These are phyloP conservation scores for Ophiostoma sp. DNA, from an alignment of 2,329 filamentous ascomycete species.

Conservation along the genomic window DNA sequence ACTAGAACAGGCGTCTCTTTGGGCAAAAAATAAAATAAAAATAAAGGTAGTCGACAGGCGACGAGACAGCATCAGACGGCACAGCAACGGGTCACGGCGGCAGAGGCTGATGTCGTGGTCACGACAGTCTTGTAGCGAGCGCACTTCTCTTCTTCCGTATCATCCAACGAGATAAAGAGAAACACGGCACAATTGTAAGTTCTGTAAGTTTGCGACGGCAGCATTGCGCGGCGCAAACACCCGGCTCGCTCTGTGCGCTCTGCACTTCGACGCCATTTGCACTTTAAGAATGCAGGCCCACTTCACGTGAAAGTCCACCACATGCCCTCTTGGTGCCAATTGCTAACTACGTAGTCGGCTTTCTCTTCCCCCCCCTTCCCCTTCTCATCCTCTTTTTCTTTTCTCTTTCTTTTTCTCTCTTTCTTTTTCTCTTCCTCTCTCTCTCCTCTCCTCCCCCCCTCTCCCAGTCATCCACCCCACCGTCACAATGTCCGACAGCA, in stretches of 20 bases:
- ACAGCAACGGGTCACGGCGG: too few relatives aligned
- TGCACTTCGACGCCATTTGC: constrained; percentile 8
- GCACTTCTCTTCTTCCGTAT: too few relatives aligned
- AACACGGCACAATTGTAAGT: not conserved
- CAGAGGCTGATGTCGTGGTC: too few relatives aligned
- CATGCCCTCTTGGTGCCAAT: not conserved
- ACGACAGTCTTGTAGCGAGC: too few relatives aligned
- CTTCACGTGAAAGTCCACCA: constrained; percentile 15
- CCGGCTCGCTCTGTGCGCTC: not conserved
- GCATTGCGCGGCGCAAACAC: too few relatives aligned
- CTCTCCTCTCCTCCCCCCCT: not conserved
- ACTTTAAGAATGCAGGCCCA: not conserved
- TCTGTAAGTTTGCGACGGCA: not conserved
- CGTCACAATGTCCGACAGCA: constrained; percentile 16
- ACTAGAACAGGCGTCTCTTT: too few relatives aligned
- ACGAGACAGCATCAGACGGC: too few relatives aligned
- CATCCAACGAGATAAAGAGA: not conserved
- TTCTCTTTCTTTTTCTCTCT: not conserved
- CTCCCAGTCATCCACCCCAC: not conserved
- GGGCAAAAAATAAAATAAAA: too few relatives aligned
- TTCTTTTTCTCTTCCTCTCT: not conserved
- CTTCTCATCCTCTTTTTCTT: not conserved
- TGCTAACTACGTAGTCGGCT: constrained; percentile 1
- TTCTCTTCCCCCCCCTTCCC: not conserved
- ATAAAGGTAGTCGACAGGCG: too few relatives aligned